Conservation (phyloP, 306 rosid genomes). For the barrel medic (Medicago truncatula) region MtrunA17r5.0-ANR NC_053042.1:33101501-33102000, state of each 20-base stretch:
- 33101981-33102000: no score
- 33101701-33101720: constrained; percentile 4
- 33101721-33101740: neutral
- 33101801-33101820: neutral
- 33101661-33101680: neutral
- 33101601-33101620: neutral
- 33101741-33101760: neutral
- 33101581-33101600: neutral
- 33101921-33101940: no score
- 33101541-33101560: neutral
- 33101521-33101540: neutral
- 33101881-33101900: no score
- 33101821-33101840: neutral
- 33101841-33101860: neutral
- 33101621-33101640: neutral
- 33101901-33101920: no score
- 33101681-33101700: constrained; percentile 1
- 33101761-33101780: neutral
- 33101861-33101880: no score
- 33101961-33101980: no score
- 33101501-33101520: neutral
- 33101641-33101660: neutral
- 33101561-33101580: neutral
- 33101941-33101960: no score
- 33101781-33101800: neutral